Evolutionary conservation across 371 early-diverging fungal genomes (phyloP).

Genomic region (Rhizopus microsporus): DNA sequence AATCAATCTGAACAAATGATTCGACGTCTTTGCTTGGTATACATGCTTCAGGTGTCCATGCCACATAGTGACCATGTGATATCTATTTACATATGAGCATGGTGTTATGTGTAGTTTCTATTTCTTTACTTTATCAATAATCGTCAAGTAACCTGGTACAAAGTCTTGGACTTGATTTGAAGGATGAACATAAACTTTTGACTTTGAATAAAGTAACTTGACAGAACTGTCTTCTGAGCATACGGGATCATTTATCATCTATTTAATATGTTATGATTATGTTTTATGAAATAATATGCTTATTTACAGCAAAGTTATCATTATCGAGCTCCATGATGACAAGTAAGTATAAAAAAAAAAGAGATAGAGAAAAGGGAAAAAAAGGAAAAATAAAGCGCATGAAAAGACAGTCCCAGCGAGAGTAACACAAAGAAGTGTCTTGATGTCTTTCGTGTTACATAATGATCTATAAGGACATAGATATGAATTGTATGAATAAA

Average conservation of each 20-base stretch:
- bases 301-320: not conserved
- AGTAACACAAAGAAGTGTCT: no score
- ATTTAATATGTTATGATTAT: not conserved
- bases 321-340: not conserved
- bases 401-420: no score
- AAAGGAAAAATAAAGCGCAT: no score
- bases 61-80: constrained; percentile 35
- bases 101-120: not conserved
- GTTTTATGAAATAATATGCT: not conserved
- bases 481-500: no score
- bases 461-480: no score
- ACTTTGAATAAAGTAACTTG: constrained; percentile 47
- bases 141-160: constrained; percentile 47
- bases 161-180: constrained; percentile 29
- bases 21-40: constrained; percentile 43
- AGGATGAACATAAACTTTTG: constrained; percentile 54
- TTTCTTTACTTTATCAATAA: constrained; percentile 42
- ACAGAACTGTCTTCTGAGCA: constrained; percentile 17
- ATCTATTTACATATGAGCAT: constrained; percentile 17
- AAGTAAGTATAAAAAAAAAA: no score
- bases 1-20: constrained; percentile 42
- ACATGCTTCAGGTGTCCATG: constrained; percentile 50
- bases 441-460: no score
- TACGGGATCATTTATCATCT: constrained; percentile 8
- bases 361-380: no score